Evolutionary conservation across 1,284 basidiomycete genomes (phyloP).

Genomic region (Sanghuangporus sanghuang): DNA sequence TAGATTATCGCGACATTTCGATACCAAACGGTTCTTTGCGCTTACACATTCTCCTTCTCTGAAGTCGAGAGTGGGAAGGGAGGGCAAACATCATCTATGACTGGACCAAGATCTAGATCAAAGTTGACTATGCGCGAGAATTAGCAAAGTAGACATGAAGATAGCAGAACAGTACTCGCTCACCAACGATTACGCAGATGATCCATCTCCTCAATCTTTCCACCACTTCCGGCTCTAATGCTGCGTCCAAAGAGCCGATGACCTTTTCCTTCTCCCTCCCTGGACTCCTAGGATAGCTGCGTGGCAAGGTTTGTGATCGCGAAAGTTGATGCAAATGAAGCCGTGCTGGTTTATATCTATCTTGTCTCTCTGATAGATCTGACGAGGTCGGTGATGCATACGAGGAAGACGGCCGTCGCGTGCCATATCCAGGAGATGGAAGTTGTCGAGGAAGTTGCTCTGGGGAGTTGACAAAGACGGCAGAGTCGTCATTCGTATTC

Average conservation of each 20-base stretch:
- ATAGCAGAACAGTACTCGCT: slow-evolving; percentile 20
- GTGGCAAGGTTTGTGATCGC: slow-evolving; percentile 38
- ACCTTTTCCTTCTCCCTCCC: slow-evolving; percentile 17
- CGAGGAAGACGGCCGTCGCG: slow-evolving; percentile 3
- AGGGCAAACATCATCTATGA: slow-evolving; percentile 70
- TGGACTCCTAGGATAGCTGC: slow-evolving; percentile 17
- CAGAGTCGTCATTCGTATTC: slow-evolving; percentile 10
- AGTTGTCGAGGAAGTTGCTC: slow-evolving; percentile 2
- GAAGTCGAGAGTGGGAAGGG: slow-evolving; percentile 53
- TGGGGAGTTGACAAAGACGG: slow-evolving; percentile 6
- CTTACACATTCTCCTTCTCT: slow-evolving; percentile 84
- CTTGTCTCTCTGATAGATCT: slow-evolving; percentile 21
- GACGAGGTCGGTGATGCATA: slow-evolving; percentile 28
- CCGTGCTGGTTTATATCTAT: slow-evolving; percentile 19
- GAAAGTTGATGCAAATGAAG: slow-evolving; percentile 20
- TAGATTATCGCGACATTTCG: slow-evolving; percentile 16
- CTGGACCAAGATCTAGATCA: slow-evolving; percentile 83
- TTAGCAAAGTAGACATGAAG: slow-evolving; percentile 9
- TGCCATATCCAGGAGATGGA: background rate
- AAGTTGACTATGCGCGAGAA: slow-evolving; percentile 63
- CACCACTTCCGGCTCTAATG: slow-evolving; percentile 43
- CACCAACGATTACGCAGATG: slow-evolving; percentile 73
- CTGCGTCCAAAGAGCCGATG: slow-evolving; percentile 9
- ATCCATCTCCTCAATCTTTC: slow-evolving; percentile 68
- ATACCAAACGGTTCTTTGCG: slow-evolving; percentile 17